Conservation (phyloP, 345 rosid genomes). For the Abelmoschus esculentus region DNA sequence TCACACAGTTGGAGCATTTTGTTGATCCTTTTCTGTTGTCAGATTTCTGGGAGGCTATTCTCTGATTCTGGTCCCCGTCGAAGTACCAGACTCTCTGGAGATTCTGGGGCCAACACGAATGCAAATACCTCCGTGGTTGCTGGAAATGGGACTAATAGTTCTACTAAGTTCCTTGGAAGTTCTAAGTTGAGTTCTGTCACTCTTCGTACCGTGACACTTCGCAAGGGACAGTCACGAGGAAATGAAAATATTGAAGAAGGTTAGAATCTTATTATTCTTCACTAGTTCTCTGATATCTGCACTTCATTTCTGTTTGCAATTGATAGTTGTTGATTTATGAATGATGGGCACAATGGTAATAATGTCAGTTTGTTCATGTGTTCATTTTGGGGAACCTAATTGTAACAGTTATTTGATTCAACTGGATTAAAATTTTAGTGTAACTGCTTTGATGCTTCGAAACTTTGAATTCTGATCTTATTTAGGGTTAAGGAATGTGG, state of each 20-base stretch:
- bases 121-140: slow-evolving; percentile 36
- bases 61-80: slow-evolving; percentile 91
- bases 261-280: slow-evolving; percentile 23
- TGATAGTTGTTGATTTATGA: background rate
- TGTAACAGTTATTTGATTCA: background rate
- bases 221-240: slow-evolving; percentile 84
- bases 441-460: slow-evolving; percentile 7
- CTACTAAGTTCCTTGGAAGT: slow-evolving; percentile 77
- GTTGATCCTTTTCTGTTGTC: slow-evolving; percentile 21
- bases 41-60: slow-evolving; percentile 97
- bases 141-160: slow-evolving; percentile 62
- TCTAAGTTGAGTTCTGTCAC: slow-evolving; percentile 70
- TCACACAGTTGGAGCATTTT: background rate
- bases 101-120: slow-evolving; percentile 51
- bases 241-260: slow-evolving; percentile 93
- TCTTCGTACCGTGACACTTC: slow-evolving; percentile 72
- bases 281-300: slow-evolving; percentile 1
- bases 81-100: slow-evolving; percentile 76
- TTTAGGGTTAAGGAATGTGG: slow-evolving; percentile 66
- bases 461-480: slow-evolving; percentile 13
- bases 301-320: background rate
- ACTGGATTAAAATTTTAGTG: background rate
- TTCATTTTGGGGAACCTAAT: background rate
- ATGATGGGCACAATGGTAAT: background rate
- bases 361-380: background rate